Percentiles rank a stretch among this genome's conserved stretches.
Evolutionary conservation across 2,329 filamentous ascomycete species (phyloP).

Genomic region (Dothideomycetidae sp.): DNA sequence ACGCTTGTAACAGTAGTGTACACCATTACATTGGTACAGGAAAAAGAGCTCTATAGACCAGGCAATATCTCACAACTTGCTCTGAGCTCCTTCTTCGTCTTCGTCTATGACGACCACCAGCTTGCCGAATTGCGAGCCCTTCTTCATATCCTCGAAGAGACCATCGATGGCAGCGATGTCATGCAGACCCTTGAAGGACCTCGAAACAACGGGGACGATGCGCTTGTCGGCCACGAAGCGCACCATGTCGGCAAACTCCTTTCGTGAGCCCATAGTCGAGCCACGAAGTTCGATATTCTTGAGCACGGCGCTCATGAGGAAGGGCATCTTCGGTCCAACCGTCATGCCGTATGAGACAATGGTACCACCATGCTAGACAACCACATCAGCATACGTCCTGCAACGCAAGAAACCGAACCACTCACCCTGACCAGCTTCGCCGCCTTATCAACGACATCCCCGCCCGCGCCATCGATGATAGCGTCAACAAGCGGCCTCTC

Average conservation of each 20-base stretch:
- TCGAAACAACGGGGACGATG: constrained; percentile 64
- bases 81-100: constrained; percentile 9
- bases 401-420: not conserved
- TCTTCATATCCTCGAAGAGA: constrained; percentile 79
- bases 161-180: constrained; percentile 65
- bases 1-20: too few relatives aligned
- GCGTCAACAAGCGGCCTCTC: constrained; percentile 61
- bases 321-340: constrained; percentile 68
- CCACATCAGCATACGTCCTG: not conserved
- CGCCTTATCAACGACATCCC: constrained; percentile 60
- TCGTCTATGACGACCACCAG: constrained; percentile 51
- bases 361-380: constrained; percentile 54
- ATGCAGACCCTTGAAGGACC: constrained; percentile 50
- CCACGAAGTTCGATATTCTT: constrained; percentile 80
- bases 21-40: too few relatives aligned
- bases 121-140: constrained; percentile 80
- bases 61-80: constrained; percentile 4
- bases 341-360: constrained; percentile 90
- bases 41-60: too few relatives aligned
- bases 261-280: constrained; percentile 78
- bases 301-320: constrained; percentile 67
- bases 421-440: constrained; percentile 51
- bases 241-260: constrained; percentile 86
- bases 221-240: constrained; percentile 60
- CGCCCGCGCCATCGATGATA: constrained; percentile 82